Conservation (phyloP, 257 asterid genomes). For the Agastache rugosa region DNA sequence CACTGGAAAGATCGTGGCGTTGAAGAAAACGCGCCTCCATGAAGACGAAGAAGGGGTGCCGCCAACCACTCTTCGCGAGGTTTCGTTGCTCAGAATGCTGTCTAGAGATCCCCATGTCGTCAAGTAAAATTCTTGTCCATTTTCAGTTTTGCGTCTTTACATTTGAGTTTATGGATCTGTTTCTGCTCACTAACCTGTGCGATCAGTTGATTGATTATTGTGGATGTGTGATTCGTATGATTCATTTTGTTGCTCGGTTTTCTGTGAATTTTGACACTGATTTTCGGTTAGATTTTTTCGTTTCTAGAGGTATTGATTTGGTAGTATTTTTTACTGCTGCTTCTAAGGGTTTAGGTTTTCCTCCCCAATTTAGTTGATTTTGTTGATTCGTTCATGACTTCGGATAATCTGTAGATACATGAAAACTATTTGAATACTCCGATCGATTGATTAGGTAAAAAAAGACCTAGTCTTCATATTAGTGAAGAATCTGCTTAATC, state of each 20-base stretch:
- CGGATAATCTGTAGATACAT: not conserved
- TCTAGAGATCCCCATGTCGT: constrained; percentile 87
- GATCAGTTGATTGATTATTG: constrained; percentile 4
- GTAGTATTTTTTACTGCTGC: constrained; percentile 8
- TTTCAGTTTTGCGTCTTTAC: constrained; percentile 18
- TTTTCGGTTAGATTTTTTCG: not conserved
- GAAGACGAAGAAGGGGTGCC: constrained; percentile 99
- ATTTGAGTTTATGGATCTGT: constrained; percentile 2
- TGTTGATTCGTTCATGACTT: constrained; percentile 1
- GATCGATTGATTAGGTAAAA: not conserved
- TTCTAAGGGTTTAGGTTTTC: not conserved
- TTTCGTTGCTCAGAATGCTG: constrained; percentile 88
- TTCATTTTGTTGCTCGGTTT: constrained; percentile 6
- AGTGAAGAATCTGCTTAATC: not conserved
- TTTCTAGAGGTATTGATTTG: constrained; percentile 7
- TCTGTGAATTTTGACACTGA: not conserved
- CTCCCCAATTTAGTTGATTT: not conserved
- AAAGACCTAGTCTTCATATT: not conserved
- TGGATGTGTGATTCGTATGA: not conserved
- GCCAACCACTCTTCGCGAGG: constrained; percentile 96
- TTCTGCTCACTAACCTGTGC: not conserved
- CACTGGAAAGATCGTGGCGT: constrained; percentile 87
- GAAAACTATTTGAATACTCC: not conserved
- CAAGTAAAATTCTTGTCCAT: constrained; percentile 43
- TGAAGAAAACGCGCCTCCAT: constrained; percentile 92